Evolutionary conservation across 1,284 basidiomycete species (phyloP).

Genomic region (Sanguinoderma infundibulare): DNA sequence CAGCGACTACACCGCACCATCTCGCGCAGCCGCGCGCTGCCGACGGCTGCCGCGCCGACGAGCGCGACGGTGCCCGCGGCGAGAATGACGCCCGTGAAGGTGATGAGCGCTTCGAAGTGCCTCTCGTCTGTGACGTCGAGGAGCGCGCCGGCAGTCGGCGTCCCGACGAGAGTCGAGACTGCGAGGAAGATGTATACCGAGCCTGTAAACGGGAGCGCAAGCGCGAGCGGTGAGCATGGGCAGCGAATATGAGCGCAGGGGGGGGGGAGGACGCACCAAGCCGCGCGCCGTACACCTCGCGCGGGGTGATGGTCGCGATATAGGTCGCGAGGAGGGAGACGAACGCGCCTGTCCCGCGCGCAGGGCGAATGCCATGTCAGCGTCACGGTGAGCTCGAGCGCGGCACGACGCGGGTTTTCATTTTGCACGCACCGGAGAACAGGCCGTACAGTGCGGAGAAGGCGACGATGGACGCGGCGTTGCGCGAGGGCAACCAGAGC

Average conservation of each 20-base stretch:
- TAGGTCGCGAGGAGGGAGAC: constrained; percentile 23
- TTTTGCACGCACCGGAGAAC: constrained; percentile 20
- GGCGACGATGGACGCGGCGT: constrained; percentile 17
- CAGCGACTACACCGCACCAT: too few relatives aligned
- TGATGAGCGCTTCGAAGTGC: constrained; percentile 36
- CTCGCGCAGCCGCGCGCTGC: background rate
- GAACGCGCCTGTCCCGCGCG: constrained; percentile 22
- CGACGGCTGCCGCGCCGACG: constrained; percentile 45
- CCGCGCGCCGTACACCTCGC: constrained; percentile 23
- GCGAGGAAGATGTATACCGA: constrained; percentile 18
- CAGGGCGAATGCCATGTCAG: too few relatives aligned
- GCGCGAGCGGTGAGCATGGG: background rate
- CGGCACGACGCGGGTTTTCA: too few relatives aligned
- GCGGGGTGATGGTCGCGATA: constrained; percentile 23
- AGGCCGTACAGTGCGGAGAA: constrained; percentile 24
- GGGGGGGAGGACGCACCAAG: constrained; percentile 12
- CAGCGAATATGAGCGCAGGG: background rate
- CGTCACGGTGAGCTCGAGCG: too few relatives aligned
- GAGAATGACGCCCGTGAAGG: constrained; percentile 35
- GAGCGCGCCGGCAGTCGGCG: constrained; percentile 37
- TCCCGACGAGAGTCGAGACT: constrained; percentile 19
- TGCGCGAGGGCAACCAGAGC: constrained; percentile 21
- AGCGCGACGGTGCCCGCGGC: constrained; percentile 19
- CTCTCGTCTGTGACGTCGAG: constrained; percentile 27
- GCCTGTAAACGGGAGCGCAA: constrained; percentile 37